Evolutionary conservation across 352 stramenopile species (phyloP).

Genomic region (Lagenidium giganteum): DNA sequence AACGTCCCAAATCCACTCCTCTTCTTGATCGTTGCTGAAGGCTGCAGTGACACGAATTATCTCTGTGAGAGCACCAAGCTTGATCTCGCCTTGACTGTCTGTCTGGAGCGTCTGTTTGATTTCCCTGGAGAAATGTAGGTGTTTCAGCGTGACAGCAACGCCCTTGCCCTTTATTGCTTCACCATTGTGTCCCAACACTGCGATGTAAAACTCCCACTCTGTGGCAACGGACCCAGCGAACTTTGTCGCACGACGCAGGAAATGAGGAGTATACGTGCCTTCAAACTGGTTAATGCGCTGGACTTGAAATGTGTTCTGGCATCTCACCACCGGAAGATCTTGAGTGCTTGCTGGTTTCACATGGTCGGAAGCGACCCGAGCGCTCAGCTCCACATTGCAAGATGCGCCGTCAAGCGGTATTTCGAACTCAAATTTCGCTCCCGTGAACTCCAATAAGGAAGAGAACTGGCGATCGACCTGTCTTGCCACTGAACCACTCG

Average conservation of each 20-base stretch:
- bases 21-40: conserved; percentile 3
- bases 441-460: not conserved
- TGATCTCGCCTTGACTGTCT: conserved; percentile 29
- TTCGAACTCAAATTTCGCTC: not conserved
- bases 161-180: conserved; percentile 26
- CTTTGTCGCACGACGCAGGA: conserved; percentile 16
- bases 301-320: conserved; percentile 27
- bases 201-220: conserved; percentile 23
- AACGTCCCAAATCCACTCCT: conserved; percentile 33
- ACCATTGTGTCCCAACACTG: conserved; percentile 46
- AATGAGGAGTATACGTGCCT: conserved; percentile 29
- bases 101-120: conserved; percentile 20
- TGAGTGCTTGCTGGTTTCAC: not conserved
- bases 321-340: conserved; percentile 22
- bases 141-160: conserved; percentile 18
- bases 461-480: not conserved
- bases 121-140: conserved; percentile 17
- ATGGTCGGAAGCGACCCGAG: not conserved
- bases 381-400: conserved; percentile 18
- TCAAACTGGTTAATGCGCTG: conserved; percentile 29
- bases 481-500: not conserved
- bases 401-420: not conserved
- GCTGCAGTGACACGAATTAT: conserved; percentile 13
- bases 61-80: conserved; percentile 24
- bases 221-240: not conserved